Percentiles rank a stretch among this genome's conserved stretches.
These are phyloP conservation scores for Paecilomyces sp. DNA, from an alignment of 2,329 filamentous ascomycete genomes.

Conservation along the genomic window DNA sequence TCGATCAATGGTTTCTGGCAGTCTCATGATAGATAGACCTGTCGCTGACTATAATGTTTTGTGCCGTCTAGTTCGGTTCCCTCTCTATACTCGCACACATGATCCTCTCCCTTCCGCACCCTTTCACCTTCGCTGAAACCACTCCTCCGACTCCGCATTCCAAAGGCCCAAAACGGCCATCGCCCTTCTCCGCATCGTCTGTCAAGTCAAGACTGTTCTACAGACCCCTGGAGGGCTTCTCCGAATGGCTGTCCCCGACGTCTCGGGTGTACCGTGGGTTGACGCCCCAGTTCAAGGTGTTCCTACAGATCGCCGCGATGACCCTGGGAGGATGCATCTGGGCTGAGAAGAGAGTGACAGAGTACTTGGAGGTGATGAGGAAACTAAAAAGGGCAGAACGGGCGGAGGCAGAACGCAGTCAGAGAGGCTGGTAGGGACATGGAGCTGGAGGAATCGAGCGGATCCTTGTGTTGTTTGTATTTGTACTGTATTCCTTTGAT, in stretches of 20 bases:
- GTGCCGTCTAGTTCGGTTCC: conserved; percentile 30
- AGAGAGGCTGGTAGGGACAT: background rate
- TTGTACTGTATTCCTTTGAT: background rate
- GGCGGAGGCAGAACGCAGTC: conserved; percentile 19
- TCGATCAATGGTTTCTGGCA: background rate
- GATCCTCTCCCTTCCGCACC: conserved; percentile 36
- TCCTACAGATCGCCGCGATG: conserved; percentile 41
- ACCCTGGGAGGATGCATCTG: conserved; percentile 43
- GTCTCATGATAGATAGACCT: background rate
- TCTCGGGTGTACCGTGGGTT: conserved; percentile 40
- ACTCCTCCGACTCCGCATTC: conserved; percentile 16
- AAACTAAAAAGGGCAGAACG: conserved; percentile 34
- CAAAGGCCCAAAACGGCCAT: conserved; percentile 12
- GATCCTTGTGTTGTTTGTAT: background rate
- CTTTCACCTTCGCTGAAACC: conserved; percentile 31
- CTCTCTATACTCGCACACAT: conserved; percentile 41
- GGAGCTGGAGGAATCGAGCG: background rate
- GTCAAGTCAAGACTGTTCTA: conserved; percentile 27
- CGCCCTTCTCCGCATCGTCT: conserved; percentile 21
- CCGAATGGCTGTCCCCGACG: conserved; percentile 37
- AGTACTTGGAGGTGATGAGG: conserved; percentile 38
- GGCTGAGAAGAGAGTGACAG: conserved; percentile 39
- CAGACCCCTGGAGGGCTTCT: conserved; percentile 42
- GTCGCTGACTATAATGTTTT: background rate
- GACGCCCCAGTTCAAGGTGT: conserved; percentile 44